These are phyloP conservation scores for Fusarium sp. DNA, from an alignment of 2,329 filamentous ascomycete species.

Conservation along the genomic window DNA sequence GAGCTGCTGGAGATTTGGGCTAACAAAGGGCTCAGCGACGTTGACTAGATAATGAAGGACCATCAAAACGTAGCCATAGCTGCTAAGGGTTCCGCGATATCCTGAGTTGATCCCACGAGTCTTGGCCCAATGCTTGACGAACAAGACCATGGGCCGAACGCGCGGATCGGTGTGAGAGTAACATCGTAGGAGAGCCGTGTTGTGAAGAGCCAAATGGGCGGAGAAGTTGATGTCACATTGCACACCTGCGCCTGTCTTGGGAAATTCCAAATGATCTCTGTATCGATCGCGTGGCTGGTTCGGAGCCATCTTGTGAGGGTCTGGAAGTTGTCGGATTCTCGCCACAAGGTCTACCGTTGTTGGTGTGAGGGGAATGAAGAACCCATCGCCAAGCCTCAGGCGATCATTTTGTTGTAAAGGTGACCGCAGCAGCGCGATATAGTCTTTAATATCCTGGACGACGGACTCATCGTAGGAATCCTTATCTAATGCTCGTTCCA, in stretches of 20 bases:
- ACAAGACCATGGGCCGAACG: constrained; percentile 81
- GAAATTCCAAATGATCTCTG: constrained; percentile 76
- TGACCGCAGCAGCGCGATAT: constrained; percentile 60
- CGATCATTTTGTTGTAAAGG: constrained; percentile 40
- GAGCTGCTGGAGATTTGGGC: constrained; percentile 80
- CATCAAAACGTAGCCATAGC: constrained; percentile 94
- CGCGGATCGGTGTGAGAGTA: constrained; percentile 83
- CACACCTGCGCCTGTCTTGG: constrained; percentile 79
- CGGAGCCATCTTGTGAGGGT: constrained; percentile 60
- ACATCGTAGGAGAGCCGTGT: constrained; percentile 83
- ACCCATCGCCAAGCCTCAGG: constrained; percentile 22
- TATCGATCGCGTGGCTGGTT: constrained; percentile 65
- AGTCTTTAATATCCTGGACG: constrained; percentile 54
- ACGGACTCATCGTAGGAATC: constrained; percentile 55
- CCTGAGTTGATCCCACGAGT: constrained; percentile 85
- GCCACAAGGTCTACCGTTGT: constrained; percentile 49
- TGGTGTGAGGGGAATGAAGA: constrained; percentile 51
- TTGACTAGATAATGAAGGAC: constrained; percentile 91
- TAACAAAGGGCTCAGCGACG: constrained; percentile 80
- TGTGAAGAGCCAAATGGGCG: constrained; percentile 83
- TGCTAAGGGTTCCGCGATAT: constrained; percentile 86
- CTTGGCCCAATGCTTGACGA: constrained; percentile 93
- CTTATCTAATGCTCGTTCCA: constrained; percentile 63
- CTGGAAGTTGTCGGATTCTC: constrained; percentile 57
- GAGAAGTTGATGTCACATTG: constrained; percentile 95